Base-by-base conservation (phyloP, 768 basidiomycete species). In the Tulasnella sp. region DNA sequence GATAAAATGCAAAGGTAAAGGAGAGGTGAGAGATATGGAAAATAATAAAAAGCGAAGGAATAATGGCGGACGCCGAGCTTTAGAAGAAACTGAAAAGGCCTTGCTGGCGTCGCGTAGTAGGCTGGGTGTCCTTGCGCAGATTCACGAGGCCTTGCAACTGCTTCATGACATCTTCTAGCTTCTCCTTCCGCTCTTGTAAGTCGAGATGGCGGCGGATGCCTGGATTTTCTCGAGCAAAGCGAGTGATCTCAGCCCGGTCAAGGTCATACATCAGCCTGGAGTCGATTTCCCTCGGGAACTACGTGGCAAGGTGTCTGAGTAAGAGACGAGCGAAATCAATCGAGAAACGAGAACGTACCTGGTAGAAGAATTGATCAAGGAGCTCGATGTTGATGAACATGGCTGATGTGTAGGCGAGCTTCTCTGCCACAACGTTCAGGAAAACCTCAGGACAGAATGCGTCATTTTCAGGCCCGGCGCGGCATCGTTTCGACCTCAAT, bases 361-460 rank as follows among this genome's bases (percentile, higher is more conserved):
- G 95, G 82, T 99, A 98, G 87, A 99, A 99, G 88, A 99, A 99
- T 81, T 98, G 96, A 82, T 98, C 96, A 1, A 99, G 89, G 13
- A 99, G 87, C 83, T 99, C 98, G 79, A 99, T 98, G 85, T 96
- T 98, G 87, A 99, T 98, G 84, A 99, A 99, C 92, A 98, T 95
- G 2, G 96, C 91, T 3, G 95, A 94, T 0, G 97, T 99, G 82
- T 95, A 92, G 0, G 96, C 95, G 57, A 99, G 88, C 84, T 99
- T 99, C 83, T 98, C 94, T 3, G 98, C 95, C 29, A 99, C 96
- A 35, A 97, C 95, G 81, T 95, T 92, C 80, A 99, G 88, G 89
- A 99, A 99, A 0, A 94, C 93, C 84, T 99, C 98, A 0, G 98
- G 98, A 83, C 98, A 99, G 82, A 99, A 88, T 15, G 91, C 89